Evolutionary conservation across 805 yeast genomes (phyloP).

Genomic region (Sugiyamaella chiloensis): DNA sequence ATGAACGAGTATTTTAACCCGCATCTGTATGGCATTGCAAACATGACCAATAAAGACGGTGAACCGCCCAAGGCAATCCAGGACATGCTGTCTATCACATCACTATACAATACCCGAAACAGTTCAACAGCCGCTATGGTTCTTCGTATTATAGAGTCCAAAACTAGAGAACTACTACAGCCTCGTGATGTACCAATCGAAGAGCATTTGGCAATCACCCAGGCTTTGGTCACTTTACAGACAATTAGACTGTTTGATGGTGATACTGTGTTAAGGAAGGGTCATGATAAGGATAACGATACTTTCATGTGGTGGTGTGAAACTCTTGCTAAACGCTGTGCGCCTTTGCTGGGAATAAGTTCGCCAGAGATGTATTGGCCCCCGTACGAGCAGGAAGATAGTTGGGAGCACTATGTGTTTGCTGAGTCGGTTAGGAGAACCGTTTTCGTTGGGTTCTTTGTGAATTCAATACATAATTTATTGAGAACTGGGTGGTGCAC

Average conservation of each 20-base stretch:
- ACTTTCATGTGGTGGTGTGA: slow-evolving; percentile 3
- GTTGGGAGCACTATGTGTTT: neutral
- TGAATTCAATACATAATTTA: neutral
- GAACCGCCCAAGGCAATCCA: neutral
- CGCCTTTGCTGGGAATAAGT: neutral
- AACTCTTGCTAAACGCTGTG: neutral
- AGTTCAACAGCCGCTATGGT: neutral
- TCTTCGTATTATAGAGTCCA: neutral
- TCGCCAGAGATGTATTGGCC: neutral
- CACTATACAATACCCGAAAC: neutral
- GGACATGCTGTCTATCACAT: neutral
- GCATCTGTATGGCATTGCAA: neutral
- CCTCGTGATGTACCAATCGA: slow-evolving; percentile 1
- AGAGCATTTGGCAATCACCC: slow-evolving; percentile 1
- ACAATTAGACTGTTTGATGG: neutral
- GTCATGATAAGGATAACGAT: neutral
- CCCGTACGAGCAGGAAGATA: neutral
- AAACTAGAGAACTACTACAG: neutral
- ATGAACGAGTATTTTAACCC: neutral
- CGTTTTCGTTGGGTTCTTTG: neutral
- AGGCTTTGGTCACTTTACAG: neutral
- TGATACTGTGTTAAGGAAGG: neutral
- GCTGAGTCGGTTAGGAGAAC: slow-evolving; percentile 2
- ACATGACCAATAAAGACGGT: no score
- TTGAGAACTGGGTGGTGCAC: neutral